These are phyloP conservation scores for Cladosporium sp. DNA, from an alignment of 2,329 filamentous ascomycete genomes.

Conservation along the genomic window DNA sequence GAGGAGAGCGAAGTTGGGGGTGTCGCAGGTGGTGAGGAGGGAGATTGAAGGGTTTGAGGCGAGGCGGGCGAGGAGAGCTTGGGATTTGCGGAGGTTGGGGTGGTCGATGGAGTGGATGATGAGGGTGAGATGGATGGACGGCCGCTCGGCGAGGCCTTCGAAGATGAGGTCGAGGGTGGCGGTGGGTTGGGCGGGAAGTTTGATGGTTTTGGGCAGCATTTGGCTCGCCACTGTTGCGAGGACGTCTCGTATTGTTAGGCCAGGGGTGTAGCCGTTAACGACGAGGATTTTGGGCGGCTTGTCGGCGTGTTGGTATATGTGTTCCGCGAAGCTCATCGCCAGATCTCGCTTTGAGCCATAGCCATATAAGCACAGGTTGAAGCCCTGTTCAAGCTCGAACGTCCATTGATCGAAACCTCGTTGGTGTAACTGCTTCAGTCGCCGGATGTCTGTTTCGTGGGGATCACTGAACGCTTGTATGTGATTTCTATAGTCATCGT, in stretches of 20 bases:
- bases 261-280: conserved; percentile 79
- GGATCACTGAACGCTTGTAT: conserved; percentile 65
- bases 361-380: conserved; percentile 88
- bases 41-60: conserved; percentile 71
- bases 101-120: conserved; percentile 84
- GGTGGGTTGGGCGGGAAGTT: conserved; percentile 63
- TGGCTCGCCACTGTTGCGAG: conserved; percentile 68
- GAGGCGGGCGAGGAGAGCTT: conserved; percentile 73
- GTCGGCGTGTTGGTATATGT: conserved; percentile 56
- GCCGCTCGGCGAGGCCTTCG: conserved; percentile 54
- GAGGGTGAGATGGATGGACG: conserved; percentile 40
- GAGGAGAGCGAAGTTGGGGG: conserved; percentile 79
- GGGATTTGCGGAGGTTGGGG: conserved; percentile 70
- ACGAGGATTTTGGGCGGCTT: conserved; percentile 67
- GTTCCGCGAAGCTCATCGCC: conserved; percentile 71
- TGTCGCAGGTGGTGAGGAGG: conserved; percentile 80
- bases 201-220: conserved; percentile 53
- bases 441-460: conserved; percentile 68
- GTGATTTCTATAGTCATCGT: conserved; percentile 85
- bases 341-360: conserved; percentile 85
- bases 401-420: conserved; percentile 87
- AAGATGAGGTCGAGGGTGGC: conserved; percentile 69
- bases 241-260: conserved; percentile 67
- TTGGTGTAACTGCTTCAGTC: conserved; percentile 72
- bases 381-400: conserved; percentile 84